Conservation (phyloP, 768 basidiomycete species). For the Lentinula guzmanii region DNA sequence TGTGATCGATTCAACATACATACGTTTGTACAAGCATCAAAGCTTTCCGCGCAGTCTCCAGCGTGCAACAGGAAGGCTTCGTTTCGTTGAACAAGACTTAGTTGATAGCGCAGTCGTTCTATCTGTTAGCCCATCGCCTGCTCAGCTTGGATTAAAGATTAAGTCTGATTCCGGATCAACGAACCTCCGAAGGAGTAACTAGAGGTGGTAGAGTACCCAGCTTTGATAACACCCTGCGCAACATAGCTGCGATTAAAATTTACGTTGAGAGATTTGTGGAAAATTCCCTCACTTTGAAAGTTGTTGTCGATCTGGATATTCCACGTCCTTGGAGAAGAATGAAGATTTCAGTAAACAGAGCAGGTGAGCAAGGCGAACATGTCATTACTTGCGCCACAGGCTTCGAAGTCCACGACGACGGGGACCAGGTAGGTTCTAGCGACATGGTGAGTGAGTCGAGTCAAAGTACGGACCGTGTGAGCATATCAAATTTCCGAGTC, state of each 20-base stretch:
- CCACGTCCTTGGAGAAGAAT: conserved; percentile 45
- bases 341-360: not conserved
- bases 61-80: conserved; percentile 95
- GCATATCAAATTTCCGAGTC: not conserved
- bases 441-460: not conserved
- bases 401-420: conserved; percentile 76
- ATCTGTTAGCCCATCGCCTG: conserved; percentile 38
- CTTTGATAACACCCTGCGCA: conserved; percentile 67
- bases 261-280: conserved; percentile 3
- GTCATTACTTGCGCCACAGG: conserved; percentile 64
- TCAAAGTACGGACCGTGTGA: not conserved
- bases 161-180: conserved; percentile 13
- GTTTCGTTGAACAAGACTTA: conserved; percentile 74
- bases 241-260: conserved; percentile 6
- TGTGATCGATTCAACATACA: conserved; percentile 26
- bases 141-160: not conserved
- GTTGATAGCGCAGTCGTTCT: conserved; percentile 75
- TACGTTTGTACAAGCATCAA: conserved; percentile 81
- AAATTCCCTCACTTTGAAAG: conserved; percentile 43
- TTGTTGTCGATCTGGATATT: conserved; percentile 60
- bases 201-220: conserved; percentile 79
- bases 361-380: not conserved
- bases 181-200: conserved; percentile 88
- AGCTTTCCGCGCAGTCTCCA: conserved; percentile 96
- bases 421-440: conserved; percentile 44